Evolutionary conservation across 2,329 filamentous ascomycete genomes (phyloP).

Genomic region (Plenodomus biglobosus): DNA sequence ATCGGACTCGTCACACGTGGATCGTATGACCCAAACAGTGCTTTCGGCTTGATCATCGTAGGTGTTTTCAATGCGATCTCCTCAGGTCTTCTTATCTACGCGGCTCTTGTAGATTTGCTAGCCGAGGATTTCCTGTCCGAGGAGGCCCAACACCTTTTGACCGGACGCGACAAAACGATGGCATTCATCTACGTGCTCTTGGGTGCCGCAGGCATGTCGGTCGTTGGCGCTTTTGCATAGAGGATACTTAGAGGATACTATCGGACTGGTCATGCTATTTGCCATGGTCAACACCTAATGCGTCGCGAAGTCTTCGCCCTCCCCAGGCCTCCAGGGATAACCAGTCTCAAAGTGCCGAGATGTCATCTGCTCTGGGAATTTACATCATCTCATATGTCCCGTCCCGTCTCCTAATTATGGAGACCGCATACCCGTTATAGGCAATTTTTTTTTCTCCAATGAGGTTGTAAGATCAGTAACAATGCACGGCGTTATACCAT

Average conservation of each 20-base stretch:
- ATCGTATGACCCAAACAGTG: slow-evolving; percentile 64
- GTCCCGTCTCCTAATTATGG: background rate
- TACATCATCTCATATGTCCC: background rate
- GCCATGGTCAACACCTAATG: slow-evolving; percentile 1
- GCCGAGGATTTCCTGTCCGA: slow-evolving; percentile 66
- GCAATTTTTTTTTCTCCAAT: slow-evolving; percentile 1
- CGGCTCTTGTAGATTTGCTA: slow-evolving; percentile 63
- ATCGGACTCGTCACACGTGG: slow-evolving; percentile 61
- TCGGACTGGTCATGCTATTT: background rate
- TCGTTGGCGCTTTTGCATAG: slow-evolving; percentile 41
- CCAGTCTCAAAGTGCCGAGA: background rate
- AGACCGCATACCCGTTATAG: background rate
- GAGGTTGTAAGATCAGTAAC: slow-evolving; percentile 12
- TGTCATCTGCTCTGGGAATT: background rate
- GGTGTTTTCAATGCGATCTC: slow-evolving; percentile 69
- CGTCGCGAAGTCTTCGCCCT: background rate
- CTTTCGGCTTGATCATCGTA: slow-evolving; percentile 65
- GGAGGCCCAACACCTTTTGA: slow-evolving; percentile 50
- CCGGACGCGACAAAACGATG: slow-evolving; percentile 54
- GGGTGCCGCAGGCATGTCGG: slow-evolving; percentile 43
- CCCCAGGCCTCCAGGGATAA: background rate
- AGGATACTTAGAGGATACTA: background rate
- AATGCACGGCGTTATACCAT: slow-evolving; percentile 1
- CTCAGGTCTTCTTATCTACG: slow-evolving; percentile 62
- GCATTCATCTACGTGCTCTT: slow-evolving; percentile 52